Base-by-base conservation (phyloP, 2,329 filamentous ascomycete genomes). In the Colletotrichum brevisporum region DNA sequence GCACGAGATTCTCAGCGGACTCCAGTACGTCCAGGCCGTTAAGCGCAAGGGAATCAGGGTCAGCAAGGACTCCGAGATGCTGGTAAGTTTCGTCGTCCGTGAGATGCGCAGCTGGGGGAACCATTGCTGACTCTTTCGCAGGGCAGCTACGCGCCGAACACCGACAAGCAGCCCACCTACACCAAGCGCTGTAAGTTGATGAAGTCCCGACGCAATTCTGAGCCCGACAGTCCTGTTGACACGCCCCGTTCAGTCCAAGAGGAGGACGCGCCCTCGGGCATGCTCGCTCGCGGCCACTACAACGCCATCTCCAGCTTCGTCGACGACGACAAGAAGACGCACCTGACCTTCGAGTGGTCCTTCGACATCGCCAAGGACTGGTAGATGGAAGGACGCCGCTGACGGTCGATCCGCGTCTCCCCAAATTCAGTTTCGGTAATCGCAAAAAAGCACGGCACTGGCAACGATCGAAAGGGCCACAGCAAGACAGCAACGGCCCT, bases 361-460 rank as follows among this genome's bases (percentile, higher is more conserved):
- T 98, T 99, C 77, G 93, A 98, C 78, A 97, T 99, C 80, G 88
- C 92, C 83, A 99, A 98, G 89, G 94, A 97, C 80, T 98, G 96
- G 96, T 93, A 90, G 74, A 75, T 36, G 9, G 26, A 39, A 66
- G 18, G 16, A 43, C 8, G 31, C 51, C 27, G 21, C 13, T 43
- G n/a, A 57, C 27, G 45, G 31, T 15, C 31, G 21, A 27, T 47
- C 45, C 16, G 8, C 16, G 16, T 47, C 10, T n/a, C 5, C 3
- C 45, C 15, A 36, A 36, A 8, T 9, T 36, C 31, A 36, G 31
- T 36, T 36, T 36, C 31, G 10, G 31, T 36, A 36, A 36, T 36
- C 31, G 31, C 31, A 36, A 36, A 36, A 36, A 31, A 31, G 8
- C 6, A 31, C 27, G 27, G 27, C 9, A 24, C 27, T 31, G 31